These are phyloP conservation scores for Ampelocalamus luodianensis DNA, from an alignment of 176 grass and related monocot genomes.

Conservation along the genomic window DNA sequence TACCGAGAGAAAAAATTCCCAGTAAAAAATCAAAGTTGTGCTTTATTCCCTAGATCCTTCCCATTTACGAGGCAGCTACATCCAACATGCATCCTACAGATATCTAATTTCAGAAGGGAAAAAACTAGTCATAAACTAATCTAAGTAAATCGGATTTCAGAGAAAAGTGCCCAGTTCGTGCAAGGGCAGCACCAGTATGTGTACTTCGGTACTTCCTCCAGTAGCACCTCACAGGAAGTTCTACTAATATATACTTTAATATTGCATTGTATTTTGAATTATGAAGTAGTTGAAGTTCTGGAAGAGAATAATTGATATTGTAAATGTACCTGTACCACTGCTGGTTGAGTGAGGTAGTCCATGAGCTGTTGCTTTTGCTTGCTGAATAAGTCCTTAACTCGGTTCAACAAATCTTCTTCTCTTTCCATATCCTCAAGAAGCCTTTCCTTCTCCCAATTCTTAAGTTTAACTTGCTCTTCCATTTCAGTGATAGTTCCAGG, in stretches of 20 bases:
- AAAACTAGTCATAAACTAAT: not conserved
- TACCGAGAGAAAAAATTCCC: not conserved
- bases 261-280: constrained; percentile 20
- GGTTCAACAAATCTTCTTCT: constrained; percentile 63
- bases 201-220: constrained; percentile 24
- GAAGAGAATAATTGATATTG: not conserved
- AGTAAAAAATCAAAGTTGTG: not conserved
- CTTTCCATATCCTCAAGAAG: constrained; percentile 76
- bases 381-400: constrained; percentile 57
- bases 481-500: constrained; percentile 58
- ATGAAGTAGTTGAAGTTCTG: constrained; percentile 10
- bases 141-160: constrained; percentile 11
- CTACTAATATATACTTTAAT: constrained; percentile 7
- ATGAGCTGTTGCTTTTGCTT: constrained; percentile 67
- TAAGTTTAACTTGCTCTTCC: constrained; percentile 68
- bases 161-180: constrained; percentile 11
- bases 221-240: not conserved
- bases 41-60: constrained; percentile 3
- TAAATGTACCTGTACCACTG: constrained; percentile 51
- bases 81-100: constrained; percentile 14
- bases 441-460: constrained; percentile 79
- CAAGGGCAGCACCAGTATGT: not conserved
- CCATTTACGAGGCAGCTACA: constrained; percentile 3
- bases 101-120: not conserved
- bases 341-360: constrained; percentile 44